Evolutionary conservation across 768 basidiomycete genomes (phyloP), one percentile per base, ranked within the genome.

Genomic region (Serpula lacrymans): DNA sequence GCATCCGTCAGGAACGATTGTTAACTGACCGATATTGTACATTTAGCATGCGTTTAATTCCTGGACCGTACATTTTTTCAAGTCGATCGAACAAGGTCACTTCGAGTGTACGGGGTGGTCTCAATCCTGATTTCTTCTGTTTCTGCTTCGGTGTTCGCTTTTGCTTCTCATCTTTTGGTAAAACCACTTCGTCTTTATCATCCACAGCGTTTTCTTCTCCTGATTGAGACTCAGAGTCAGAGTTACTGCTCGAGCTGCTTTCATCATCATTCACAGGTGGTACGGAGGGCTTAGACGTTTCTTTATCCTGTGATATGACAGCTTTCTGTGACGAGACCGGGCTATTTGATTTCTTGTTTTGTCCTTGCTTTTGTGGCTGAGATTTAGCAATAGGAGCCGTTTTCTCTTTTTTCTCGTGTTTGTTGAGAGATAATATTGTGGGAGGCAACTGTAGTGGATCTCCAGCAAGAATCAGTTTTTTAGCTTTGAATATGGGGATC

Each of bases 391-490:
- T 4, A 17, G 16, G n/a, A 13, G 40, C 39, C 33, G 35, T 42
- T 38, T 54, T 56, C 35, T 50, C 51, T 25, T 61, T 62, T 41
- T 63, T 68, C 30, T 57, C 61, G n/a, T 67, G 60, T 21, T 66
- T 65, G 43, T 79, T 67, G 6, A 77, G 52, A 4, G 90, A 88
- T 21, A 95, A 69, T 34, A 98, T 80, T 0, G 95, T 99, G 0
- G 95, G 95, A 0, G 93, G 93, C 3, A 99, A 72, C 68, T 98
- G 95, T 74, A 91, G 85, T 2, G 93, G 94, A 62, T 97, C 95
- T 0, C 95, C 95, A 1, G 94, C 94, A 18, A 96, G 69, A 11
- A 93, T 85, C 35, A 93, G 67, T 59, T 92, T 95, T 65, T 82
- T 85, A 1, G 82, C 87, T 59, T 94, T 95, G 62, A 94, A 79